Percentiles rank a stretch among this genome's conserved stretches.
phyloP scores from a whole-genome alignment of 345 rosid species.

The Stellera chamaejasme region DNA sequence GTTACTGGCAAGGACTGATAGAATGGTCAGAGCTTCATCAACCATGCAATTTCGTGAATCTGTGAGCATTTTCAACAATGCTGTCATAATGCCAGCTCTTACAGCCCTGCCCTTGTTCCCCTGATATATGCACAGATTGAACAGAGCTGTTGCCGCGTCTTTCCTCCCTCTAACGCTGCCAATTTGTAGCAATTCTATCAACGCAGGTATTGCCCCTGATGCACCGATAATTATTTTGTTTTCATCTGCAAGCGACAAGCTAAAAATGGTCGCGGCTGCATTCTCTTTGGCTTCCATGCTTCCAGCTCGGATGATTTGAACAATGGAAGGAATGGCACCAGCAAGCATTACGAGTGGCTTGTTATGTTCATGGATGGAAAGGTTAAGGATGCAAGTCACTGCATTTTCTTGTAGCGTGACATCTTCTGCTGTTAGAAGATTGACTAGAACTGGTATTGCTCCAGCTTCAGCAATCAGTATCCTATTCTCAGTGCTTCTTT shows the following conservation, averaged over 20 bases:
- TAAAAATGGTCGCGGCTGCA: conserved; percentile 92
- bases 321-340: conserved; percentile 75
- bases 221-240: conserved; percentile 89
- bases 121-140: conserved; percentile 74
- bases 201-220: conserved; percentile 74
- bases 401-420: conserved; percentile 58
- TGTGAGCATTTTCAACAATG: conserved; percentile 58
- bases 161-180: conserved; percentile 84
- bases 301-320: conserved; percentile 80
- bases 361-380: conserved; percentile 77
- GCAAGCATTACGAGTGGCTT: conserved; percentile 80
- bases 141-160: conserved; percentile 92
- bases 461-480: conserved; percentile 81
- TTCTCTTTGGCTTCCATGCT: conserved; percentile 87
- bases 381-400: conserved; percentile 83
- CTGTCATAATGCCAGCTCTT: conserved; percentile 66
- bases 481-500: conserved; percentile 82
- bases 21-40: conserved; percentile 70
- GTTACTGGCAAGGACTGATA: conserved; percentile 70
- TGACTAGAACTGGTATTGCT: conserved; percentile 70
- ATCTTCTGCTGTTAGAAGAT: conserved; percentile 56
- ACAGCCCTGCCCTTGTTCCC: conserved; percentile 91
- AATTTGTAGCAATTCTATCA: conserved; percentile 60
- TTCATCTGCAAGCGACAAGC: conserved; percentile 82
- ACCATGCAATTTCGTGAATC: conserved; percentile 61